These are phyloP conservation scores for Lathyrus aphaca DNA, from an alignment of 306 rosid genomes.

Conservation along the genomic window DNA sequence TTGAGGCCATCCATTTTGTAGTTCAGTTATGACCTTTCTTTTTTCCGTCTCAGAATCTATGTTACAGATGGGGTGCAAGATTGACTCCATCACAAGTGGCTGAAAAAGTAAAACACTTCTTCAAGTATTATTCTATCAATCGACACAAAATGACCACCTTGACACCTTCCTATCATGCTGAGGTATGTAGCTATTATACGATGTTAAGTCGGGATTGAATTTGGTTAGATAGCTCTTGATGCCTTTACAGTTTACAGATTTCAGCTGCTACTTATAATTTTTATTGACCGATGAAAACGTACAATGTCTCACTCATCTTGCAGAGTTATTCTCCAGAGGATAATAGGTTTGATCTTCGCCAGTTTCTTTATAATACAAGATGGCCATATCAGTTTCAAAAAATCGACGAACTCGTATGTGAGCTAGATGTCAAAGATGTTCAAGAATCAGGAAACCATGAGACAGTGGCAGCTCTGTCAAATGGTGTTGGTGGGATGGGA, in stretches of 20 bases:
- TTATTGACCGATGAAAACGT: slow-evolving; percentile 28
- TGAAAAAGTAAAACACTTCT: slow-evolving; percentile 91
- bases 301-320: slow-evolving; percentile 32
- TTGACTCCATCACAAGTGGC: slow-evolving; percentile 88
- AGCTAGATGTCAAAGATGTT: slow-evolving; percentile 57
- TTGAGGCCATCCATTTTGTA: slow-evolving; percentile 4
- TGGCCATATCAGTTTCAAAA: slow-evolving; percentile 92
- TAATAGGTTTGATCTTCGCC: slow-evolving; percentile 88
- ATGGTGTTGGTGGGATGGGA: slow-evolving; percentile 81
- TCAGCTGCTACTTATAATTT: slow-evolving; percentile 2
- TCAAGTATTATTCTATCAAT: slow-evolving; percentile 91
- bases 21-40: slow-evolving; percentile 22
- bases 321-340: slow-evolving; percentile 99
- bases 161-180: slow-evolving; percentile 96
- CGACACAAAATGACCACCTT: slow-evolving; percentile 90
- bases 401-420: slow-evolving; percentile 78
- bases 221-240: slow-evolving; percentile 5
- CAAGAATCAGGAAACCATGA: slow-evolving; percentile 51
- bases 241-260: background rate
- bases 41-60: slow-evolving; percentile 67
- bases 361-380: slow-evolving; percentile 80
- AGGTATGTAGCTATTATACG: slow-evolving; percentile 50
- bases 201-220: background rate
- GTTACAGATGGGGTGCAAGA: slow-evolving; percentile 82
- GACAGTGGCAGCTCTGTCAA: slow-evolving; percentile 43